phyloP scores from a whole-genome alignment of 2,329 filamentous ascomycete species.

The Diaporthe capsici region DNA sequence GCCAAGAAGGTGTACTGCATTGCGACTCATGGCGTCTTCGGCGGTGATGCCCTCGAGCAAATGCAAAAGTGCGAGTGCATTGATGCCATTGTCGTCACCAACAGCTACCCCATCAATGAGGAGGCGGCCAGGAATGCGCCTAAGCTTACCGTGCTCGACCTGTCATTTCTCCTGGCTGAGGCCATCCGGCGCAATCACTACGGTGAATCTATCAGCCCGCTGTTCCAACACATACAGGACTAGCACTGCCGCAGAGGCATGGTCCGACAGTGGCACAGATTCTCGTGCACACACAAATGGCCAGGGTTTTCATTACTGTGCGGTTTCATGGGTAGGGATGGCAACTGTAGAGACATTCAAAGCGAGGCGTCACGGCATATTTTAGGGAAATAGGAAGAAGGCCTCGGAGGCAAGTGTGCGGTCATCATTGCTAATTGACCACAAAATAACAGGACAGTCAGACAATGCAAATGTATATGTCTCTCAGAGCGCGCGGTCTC shows the following conservation, averaged over 20 bases:
- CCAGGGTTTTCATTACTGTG: conserved; percentile 10
- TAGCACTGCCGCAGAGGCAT: conserved; percentile 50
- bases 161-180: conserved; percentile 90
- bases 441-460: conserved; percentile 36
- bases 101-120: conserved; percentile 92
- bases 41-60: conserved; percentile 88
- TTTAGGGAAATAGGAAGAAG: conserved; percentile 20
- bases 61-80: conserved; percentile 95
- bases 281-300: conserved; percentile 2
- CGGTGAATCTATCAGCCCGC: conserved; percentile 82
- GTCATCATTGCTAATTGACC: conserved; percentile 39
- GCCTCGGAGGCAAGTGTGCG: conserved; percentile 26
- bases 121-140: conserved; percentile 77
- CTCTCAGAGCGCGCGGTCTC: conserved; percentile 28
- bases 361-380: conserved; percentile 42
- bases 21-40: conserved; percentile 95
- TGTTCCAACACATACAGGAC: conserved; percentile 78
- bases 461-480: conserved; percentile 32
- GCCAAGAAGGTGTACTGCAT: conserved; percentile 98
- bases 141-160: conserved; percentile 91
- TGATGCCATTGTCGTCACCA: conserved; percentile 93
- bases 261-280: not conserved
- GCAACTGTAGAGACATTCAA: conserved; percentile 18
- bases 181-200: conserved; percentile 97
- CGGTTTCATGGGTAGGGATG: conserved; percentile 28